These are phyloP conservation scores for Coleophoma cylindrospora DNA, from an alignment of 2,329 filamentous ascomycete genomes.

Conservation along the genomic window DNA sequence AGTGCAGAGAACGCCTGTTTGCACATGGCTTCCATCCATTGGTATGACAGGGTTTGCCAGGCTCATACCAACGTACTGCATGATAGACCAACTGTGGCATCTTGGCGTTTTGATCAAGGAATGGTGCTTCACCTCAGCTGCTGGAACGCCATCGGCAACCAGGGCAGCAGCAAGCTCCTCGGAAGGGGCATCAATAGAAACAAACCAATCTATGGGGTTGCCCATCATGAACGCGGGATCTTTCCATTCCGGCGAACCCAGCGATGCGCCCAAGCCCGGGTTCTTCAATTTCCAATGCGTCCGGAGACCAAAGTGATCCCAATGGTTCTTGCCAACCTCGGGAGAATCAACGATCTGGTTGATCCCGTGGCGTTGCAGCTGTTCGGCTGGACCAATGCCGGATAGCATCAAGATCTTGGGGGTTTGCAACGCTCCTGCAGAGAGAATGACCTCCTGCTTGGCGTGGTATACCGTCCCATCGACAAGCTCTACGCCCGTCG, in stretches of 20 bases:
- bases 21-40: constrained; percentile 8
- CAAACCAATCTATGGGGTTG: constrained; percentile 3
- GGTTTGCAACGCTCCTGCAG: constrained; percentile 41
- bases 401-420: constrained; percentile 44
- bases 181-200: background rate
- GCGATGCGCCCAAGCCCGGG: background rate
- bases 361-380: constrained; percentile 29
- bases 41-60: constrained; percentile 2
- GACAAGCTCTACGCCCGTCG: constrained; percentile 6
- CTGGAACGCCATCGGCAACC: background rate
- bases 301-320: constrained; percentile 1
- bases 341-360: background rate
- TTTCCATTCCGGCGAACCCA: background rate
- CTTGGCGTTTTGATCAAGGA: background rate
- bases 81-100: background rate
- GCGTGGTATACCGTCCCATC: constrained; percentile 1
- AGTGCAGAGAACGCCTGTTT: background rate
- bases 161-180: background rate
- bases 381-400: constrained; percentile 37
- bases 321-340: constrained; percentile 4
- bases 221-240: constrained; percentile 1
- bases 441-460: constrained; percentile 37
- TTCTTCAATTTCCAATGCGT: constrained; percentile 4
- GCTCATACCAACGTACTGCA: background rate
- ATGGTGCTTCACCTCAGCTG: background rate